Conservation (phyloP, 768 basidiomycete species). For the Termitomyces sp. region DNA sequence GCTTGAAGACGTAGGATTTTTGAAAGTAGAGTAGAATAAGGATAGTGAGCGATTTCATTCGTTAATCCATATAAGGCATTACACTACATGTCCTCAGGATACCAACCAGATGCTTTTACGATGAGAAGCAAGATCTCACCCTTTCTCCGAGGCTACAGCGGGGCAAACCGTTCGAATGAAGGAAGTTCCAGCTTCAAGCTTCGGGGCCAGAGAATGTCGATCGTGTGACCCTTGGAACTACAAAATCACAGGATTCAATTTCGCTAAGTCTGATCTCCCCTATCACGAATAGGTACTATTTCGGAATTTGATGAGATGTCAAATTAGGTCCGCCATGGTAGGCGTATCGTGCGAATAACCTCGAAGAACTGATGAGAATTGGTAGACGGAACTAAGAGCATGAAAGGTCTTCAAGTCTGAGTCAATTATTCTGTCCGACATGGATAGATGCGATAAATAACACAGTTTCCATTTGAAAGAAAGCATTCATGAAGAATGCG, state of each 20-base stretch:
- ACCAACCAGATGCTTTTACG: background rate
- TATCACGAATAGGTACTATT: too few relatives aligned
- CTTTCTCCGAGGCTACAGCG: background rate
- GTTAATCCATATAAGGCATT: too few relatives aligned
- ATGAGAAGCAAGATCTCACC: background rate
- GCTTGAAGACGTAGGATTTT: background rate
- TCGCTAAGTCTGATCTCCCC: too few relatives aligned
- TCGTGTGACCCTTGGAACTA: background rate
- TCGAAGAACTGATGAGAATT: background rate
- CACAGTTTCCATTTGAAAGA: background rate
- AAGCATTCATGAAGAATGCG: background rate
- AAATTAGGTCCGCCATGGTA: background rate
- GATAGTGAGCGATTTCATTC: background rate
- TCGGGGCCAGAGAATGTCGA: conserved; percentile 15
- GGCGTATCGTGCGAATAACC: background rate
- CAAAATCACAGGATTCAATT: background rate
- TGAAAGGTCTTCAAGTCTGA: background rate
- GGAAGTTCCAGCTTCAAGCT: background rate
- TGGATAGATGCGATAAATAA: background rate
- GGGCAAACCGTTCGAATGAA: background rate
- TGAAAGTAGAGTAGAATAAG: background rate
- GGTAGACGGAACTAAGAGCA: background rate
- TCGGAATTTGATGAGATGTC: background rate
- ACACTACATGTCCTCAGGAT: background rate
- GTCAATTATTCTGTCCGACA: background rate